Percentiles rank a stretch among this genome's conserved stretches.
Conservation (phyloP, 345 rosid species). For the Sonneratia caseolaris region DNA sequence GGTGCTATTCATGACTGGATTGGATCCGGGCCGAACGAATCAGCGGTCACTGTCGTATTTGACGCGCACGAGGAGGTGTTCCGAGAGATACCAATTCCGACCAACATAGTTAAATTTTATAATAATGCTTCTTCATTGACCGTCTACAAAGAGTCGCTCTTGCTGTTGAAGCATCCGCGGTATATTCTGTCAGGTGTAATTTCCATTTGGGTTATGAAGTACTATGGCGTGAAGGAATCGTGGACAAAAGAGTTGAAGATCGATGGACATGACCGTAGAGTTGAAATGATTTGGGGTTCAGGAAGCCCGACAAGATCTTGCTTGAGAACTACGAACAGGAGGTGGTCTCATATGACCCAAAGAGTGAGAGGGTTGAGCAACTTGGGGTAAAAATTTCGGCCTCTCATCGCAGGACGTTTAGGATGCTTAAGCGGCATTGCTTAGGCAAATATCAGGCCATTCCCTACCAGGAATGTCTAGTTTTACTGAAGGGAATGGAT, state of each 20-base stretch:
- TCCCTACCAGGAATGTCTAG: slow-evolving; percentile 20
- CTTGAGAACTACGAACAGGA: slow-evolving; percentile 13
- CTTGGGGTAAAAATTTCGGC: slow-evolving; percentile 1
- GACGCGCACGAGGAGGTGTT: slow-evolving; percentile 17
- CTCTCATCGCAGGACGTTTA: no score
- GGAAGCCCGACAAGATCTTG: slow-evolving; percentile 15
- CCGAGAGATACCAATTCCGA: slow-evolving; percentile 20
- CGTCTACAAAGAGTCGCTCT: slow-evolving; percentile 5
- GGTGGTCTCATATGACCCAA: slow-evolving; percentile 14
- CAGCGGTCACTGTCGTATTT: slow-evolving; percentile 11
- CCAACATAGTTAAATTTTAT: neutral
- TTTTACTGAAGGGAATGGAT: slow-evolving; percentile 6
- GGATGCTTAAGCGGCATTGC: neutral
- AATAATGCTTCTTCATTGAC: slow-evolving; percentile 11
- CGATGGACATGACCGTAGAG: slow-evolving; percentile 9
- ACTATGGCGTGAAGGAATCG: slow-evolving; percentile 12
- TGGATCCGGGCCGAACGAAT: slow-evolving; percentile 10
- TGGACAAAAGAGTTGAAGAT: slow-evolving; percentile 18
- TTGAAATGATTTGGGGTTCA: slow-evolving; percentile 12
- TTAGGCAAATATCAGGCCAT: slow-evolving; percentile 11
- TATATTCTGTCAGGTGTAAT: neutral
- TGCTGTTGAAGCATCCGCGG: slow-evolving; percentile 12
- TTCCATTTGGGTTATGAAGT: slow-evolving; percentile 28
- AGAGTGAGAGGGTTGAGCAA: neutral
- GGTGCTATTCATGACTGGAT: slow-evolving; percentile 31